Evolutionary conservation across 2,329 filamentous ascomycete species (phyloP).

Genomic region (Nigrograna mackinnonii): DNA sequence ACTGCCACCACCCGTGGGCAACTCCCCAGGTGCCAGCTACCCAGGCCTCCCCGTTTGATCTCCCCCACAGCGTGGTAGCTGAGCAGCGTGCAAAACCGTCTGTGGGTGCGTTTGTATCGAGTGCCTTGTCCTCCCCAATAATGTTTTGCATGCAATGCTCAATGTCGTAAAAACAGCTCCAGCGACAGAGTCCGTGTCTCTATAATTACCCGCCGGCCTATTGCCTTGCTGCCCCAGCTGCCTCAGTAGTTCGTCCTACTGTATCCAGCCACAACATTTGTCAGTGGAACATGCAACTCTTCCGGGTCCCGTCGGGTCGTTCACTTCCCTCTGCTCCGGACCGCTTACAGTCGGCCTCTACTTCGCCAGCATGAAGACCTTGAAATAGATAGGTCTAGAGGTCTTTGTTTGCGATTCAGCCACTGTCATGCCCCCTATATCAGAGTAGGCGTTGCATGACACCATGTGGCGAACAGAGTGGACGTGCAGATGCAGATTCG

Average conservation of each 20-base stretch:
- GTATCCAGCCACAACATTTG: conserved; percentile 19
- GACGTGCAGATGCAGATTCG: conserved; percentile 10
- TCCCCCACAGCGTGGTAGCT: conserved; percentile 4
- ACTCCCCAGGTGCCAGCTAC: too few species aligned
- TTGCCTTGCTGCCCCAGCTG: conserved; percentile 12
- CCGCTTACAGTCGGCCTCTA: conserved; percentile 4
- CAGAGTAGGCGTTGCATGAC: conserved; percentile 4
- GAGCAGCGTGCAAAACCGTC: conserved; percentile 6
- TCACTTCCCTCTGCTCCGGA: conserved; percentile 11
- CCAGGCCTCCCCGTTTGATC: conserved; percentile 15
- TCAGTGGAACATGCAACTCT: conserved; percentile 16
- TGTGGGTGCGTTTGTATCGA: conserved; percentile 6
- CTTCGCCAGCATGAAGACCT: conserved; percentile 14
- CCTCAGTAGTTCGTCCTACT: conserved; percentile 14
- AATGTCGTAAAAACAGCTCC: conserved; percentile 15
- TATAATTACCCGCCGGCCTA: conserved; percentile 11
- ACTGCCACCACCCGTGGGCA: too few species aligned
- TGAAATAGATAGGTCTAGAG: conserved; percentile 9
- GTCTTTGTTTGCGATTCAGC: conserved; percentile 18
- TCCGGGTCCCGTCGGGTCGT: conserved; percentile 7
- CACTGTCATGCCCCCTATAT: conserved; percentile 19
- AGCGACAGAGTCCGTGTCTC: conserved; percentile 5
- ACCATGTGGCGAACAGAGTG: conserved; percentile 2
- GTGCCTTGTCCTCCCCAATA: conserved; percentile 1
- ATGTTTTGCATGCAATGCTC: conserved; percentile 13